A percentile compares a stretch with the other conserved stretches of the same genome.
Conservation (phyloP, 2,329 filamentous ascomycete species). For the Thielaviopsis euricoi region DNA sequence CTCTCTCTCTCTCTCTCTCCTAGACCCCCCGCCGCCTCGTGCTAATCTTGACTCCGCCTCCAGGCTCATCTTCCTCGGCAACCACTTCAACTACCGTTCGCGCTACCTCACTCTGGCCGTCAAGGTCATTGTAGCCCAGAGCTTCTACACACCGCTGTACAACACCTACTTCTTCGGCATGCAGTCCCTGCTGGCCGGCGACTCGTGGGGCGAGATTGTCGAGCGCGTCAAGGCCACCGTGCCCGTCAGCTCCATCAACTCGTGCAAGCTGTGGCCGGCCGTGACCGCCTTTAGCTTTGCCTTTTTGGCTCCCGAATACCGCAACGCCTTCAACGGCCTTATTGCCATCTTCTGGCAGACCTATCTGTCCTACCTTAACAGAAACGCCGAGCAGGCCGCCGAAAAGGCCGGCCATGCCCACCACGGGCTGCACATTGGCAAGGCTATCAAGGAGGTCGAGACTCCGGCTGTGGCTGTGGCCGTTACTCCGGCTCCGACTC, state of each 20-base stretch:
- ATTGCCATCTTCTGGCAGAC: conserved; percentile 86
- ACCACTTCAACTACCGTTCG: conserved; percentile 70
- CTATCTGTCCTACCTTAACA: conserved; percentile 69
- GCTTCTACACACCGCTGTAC: conserved; percentile 66
- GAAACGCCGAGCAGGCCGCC: conserved; percentile 42
- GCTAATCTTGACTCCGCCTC: not conserved
- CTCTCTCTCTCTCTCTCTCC: too few species aligned
- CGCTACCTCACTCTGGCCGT: conserved; percentile 51
- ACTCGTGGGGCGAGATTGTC: conserved; percentile 43
- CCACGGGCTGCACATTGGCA: not conserved
- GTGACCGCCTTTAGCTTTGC: conserved; percentile 77
- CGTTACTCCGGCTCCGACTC: too few species aligned
- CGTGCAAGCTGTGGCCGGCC: conserved; percentile 73
- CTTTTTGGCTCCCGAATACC: conserved; percentile 64
- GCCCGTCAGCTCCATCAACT: conserved; percentile 60
- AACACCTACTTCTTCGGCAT: conserved; percentile 70
- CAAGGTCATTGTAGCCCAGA: conserved; percentile 70
- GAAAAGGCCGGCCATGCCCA: not conserved
- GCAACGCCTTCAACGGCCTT: conserved; percentile 62
- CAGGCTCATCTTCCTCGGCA: conserved; percentile 66
- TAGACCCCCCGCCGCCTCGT: too few species aligned
- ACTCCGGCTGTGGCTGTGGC: not conserved
- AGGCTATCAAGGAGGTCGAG: not conserved
- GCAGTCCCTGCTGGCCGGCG: conserved; percentile 60
- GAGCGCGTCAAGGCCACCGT: conserved; percentile 61